phyloP scores from a whole-genome alignment of 1,284 basidiomycete species.

The Rhodotorula sp. region DNA sequence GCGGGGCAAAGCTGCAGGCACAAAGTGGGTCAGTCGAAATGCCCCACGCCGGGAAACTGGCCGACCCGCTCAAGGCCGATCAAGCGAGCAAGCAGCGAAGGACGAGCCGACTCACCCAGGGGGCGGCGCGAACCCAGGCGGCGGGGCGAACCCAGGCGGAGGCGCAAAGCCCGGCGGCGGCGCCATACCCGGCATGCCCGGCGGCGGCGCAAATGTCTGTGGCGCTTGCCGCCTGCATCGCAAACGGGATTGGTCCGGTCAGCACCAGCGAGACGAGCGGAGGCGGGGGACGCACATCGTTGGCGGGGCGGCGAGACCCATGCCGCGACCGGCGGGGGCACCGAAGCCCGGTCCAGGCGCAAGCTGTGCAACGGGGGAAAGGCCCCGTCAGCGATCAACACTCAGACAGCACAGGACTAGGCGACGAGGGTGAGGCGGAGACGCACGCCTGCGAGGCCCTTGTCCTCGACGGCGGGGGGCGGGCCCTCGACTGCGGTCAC shows the following conservation, averaged over 20 bases:
- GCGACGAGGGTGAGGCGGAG: slow-evolving; percentile 19
- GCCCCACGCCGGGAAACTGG: too few species aligned
- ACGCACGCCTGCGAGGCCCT: slow-evolving; percentile 62
- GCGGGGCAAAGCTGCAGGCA: slow-evolving; percentile 13
- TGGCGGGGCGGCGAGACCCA: slow-evolving; percentile 69
- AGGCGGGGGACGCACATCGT: slow-evolving; percentile 38
- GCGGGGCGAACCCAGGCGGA: slow-evolving; percentile 62
- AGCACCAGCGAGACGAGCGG: slow-evolving; percentile 71
- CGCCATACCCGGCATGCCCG: slow-evolving; percentile 55
- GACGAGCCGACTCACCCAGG: slow-evolving; percentile 62
- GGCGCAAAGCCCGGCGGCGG: slow-evolving; percentile 26
- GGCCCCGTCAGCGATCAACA: background rate
- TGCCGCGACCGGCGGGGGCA: slow-evolving; percentile 93
- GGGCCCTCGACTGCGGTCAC: slow-evolving; percentile 68
- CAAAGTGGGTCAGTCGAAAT: background rate
- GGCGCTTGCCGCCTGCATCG: slow-evolving; percentile 37
- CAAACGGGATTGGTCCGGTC: slow-evolving; percentile 61
- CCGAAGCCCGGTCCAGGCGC: slow-evolving; percentile 89
- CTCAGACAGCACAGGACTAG: too few species aligned
- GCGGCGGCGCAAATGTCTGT: slow-evolving; percentile 36
- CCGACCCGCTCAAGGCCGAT: too few species aligned
- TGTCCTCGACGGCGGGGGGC: slow-evolving; percentile 86
- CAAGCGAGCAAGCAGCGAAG: background rate
- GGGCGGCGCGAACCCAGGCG: slow-evolving; percentile 59
- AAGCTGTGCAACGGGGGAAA: slow-evolving; percentile 57